Evolutionary conservation across 148 eudicot genomes (phyloP), one percentile per base, ranked within the genome.

Genomic region (Vaccinium vitisidaea): DNA sequence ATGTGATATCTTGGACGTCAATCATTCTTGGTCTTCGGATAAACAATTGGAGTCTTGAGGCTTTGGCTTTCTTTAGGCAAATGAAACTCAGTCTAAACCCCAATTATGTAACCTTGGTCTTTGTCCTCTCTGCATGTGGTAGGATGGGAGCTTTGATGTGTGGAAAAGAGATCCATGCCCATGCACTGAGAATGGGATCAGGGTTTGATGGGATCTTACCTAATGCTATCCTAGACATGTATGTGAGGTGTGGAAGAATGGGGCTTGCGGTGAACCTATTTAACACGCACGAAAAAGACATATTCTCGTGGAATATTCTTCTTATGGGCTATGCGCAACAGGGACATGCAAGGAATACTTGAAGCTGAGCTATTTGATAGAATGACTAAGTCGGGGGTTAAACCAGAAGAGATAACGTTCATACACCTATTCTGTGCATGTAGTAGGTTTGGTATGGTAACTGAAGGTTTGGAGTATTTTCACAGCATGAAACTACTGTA

Each of bases 91-190:
- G 80, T 67, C 74, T 94, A 36, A 83, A 88, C 43, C 98, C 99
- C 10, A 96, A 94, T 86, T 89, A 90, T 75, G 86, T 96, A 81
- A 96, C 97, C 55, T 89, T 96, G 88, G 69, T 94, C n/a, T 77
- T 94, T 13, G 93, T 91, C 53, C 93, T 96, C 65, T 92, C 97
- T 70, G 97, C 95, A 39, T 92, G 98, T 89, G 92, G 88, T 81
- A 91, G 95, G 77, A 89, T 96, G 43, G 99, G 99, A 85, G 97
- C 97, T 77, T 82, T 94, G 84, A 92, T 90, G 93, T 91, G 95
- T 86, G 98, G 98, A 49, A 96, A 94, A 80, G 99, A 96, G 88
- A 94, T 93, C 75, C 99, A 96, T 88, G 97, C 99, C 14, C 86
- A 96, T 87, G 95, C 92, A 39, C 86, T 96, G 56, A 92, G 97